A percentile compares a stretch with the other conserved stretches of the same genome.
These are phyloP conservation scores for Ophiostoma ulmi DNA, from an alignment of 2,329 filamentous ascomycete species.

Conservation along the genomic window DNA sequence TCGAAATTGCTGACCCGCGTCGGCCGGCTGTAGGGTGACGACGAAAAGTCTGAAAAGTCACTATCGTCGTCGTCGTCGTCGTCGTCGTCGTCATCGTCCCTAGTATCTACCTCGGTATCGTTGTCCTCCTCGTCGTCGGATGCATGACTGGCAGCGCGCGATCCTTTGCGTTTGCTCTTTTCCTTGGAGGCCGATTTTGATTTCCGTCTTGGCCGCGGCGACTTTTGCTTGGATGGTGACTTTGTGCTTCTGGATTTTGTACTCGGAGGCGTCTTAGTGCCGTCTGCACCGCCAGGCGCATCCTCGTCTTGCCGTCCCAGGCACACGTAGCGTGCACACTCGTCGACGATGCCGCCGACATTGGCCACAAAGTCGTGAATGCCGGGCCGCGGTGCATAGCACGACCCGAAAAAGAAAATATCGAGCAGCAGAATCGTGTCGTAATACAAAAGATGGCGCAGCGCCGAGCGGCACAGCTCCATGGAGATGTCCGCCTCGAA, in stretches of 20 bases:
- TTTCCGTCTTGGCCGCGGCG: neutral
- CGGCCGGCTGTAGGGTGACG: slow-evolving; percentile 22
- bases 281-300: neutral
- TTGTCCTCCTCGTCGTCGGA: slow-evolving; percentile 1
- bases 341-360: slow-evolving; percentile 67
- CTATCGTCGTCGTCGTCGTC: neutral
- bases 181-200: neutral
- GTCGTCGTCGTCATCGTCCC: neutral
- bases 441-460: slow-evolving; percentile 89
- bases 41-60: neutral
- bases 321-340: slow-evolving; percentile 81
- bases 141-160: neutral
- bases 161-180: neutral
- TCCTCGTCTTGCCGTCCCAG: slow-evolving; percentile 17
- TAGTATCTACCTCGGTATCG: neutral
- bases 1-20: slow-evolving; percentile 51
- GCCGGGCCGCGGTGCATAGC: slow-evolving; percentile 76
- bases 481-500: slow-evolving; percentile 80
- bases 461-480: slow-evolving; percentile 75
- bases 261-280: neutral
- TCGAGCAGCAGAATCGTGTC: slow-evolving; percentile 85
- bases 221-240: neutral
- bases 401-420: slow-evolving; percentile 88
- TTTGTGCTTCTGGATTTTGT: slow-evolving; percentile 6
- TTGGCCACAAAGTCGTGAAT: slow-evolving; percentile 77